Conservation (phyloP, 1,284 basidiomycete species). For the Chondrostereum purpureum region DNA sequence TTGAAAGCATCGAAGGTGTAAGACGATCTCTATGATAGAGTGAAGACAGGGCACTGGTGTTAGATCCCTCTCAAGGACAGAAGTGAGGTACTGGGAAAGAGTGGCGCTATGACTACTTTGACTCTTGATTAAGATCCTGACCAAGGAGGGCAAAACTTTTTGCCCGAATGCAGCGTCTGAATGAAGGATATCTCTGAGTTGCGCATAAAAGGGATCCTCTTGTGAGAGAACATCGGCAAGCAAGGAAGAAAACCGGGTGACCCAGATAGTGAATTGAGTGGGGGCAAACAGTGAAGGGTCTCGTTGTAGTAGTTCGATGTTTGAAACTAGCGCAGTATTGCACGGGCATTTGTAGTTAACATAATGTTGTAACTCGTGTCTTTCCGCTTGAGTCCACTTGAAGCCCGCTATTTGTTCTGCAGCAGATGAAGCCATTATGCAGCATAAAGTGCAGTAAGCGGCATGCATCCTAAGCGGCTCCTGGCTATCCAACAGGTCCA, state of each 20-base stretch:
- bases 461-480: slow-evolving; percentile 41
- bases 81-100: slow-evolving; percentile 62
- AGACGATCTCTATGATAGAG: slow-evolving; percentile 71
- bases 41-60: slow-evolving; percentile 45
- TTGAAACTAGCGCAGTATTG: slow-evolving; percentile 18
- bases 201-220: slow-evolving; percentile 61
- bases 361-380: slow-evolving; percentile 48
- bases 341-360: slow-evolving; percentile 32
- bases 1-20: slow-evolving; percentile 60
- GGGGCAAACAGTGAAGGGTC: slow-evolving; percentile 32
- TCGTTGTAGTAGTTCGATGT: slow-evolving; percentile 29
- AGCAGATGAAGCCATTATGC: slow-evolving; percentile 40
- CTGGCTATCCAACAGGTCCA: slow-evolving; percentile 52
- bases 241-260: slow-evolving; percentile 51
- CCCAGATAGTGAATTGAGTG: slow-evolving; percentile 58
- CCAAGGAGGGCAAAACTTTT: slow-evolving; percentile 66
- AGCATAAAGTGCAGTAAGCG: slow-evolving; percentile 61
- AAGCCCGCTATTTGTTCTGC: slow-evolving; percentile 25
- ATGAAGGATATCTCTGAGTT: slow-evolving; percentile 55
- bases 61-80: slow-evolving; percentile 41
- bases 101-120: slow-evolving; percentile 21
- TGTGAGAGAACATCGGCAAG: slow-evolving; percentile 54
- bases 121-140: slow-evolving; percentile 60
- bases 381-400: slow-evolving; percentile 36
- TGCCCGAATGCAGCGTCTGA: slow-evolving; percentile 55